These are phyloP conservation scores for Tricholoma terreum DNA, from an alignment of 768 basidiomycete genomes.

Conservation along the genomic window DNA sequence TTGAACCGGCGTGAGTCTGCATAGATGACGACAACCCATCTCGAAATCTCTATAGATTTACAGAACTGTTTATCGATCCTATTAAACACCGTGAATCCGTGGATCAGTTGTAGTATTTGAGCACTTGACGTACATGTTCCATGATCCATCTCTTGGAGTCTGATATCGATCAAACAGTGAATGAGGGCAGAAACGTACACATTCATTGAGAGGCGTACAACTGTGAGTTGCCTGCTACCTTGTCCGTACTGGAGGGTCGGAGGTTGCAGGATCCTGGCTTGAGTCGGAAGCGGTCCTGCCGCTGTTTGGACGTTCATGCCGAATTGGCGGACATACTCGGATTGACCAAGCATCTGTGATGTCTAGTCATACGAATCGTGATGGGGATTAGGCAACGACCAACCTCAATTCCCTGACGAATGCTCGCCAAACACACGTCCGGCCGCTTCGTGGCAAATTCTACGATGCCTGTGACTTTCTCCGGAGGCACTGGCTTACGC, in stretches of 20 bases:
- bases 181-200: too few species aligned
- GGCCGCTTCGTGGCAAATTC: too few species aligned
- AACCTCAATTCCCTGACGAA: constrained; percentile 53
- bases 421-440: constrained; percentile 50
- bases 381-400: too few species aligned
- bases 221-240: background rate
- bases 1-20: background rate
- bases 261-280: background rate
- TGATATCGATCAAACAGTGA: background rate
- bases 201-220: background rate
- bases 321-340: too few species aligned
- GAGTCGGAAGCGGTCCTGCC: background rate
- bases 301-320: background rate
- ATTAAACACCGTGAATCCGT: too few species aligned
- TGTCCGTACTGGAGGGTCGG: background rate
- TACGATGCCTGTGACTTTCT: constrained; percentile 63
- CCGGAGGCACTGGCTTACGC: constrained; percentile 66
- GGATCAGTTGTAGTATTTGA: too few species aligned
- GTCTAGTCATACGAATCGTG: too few species aligned
- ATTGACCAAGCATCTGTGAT: too few species aligned
- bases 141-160: background rate
- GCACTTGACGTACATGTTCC: background rate
- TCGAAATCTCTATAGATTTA: background rate
- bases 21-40: background rate
- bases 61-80: constrained; percentile 29